Base-by-base conservation (phyloP, 164 flowering plant species). In the Umbilicus rupestris region DNA sequence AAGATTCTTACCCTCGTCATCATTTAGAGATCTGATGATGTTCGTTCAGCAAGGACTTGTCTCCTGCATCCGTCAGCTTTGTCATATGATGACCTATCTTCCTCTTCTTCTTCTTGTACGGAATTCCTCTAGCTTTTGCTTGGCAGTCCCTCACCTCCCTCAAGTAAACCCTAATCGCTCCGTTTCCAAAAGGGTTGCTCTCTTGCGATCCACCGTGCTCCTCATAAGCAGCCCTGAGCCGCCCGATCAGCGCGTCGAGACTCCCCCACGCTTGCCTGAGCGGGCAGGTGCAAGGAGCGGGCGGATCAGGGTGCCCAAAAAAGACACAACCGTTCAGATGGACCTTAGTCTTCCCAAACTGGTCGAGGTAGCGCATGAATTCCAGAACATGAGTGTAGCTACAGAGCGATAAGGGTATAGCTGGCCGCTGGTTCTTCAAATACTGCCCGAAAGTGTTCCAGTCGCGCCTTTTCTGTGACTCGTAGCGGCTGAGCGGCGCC, bases 361-460 rank as follows among this genome's bases (percentile, higher is more conserved):
- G 86, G 66, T 83, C 86, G 0, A 83, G 76, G 70, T 83, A 83
- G 47, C 83, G 63, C 3, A 83, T 78, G 66, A 83, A 83, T 1
- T 83, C 87, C 1, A 83, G 78, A 5, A 83, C 84, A 29, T 83
- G 82, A 77, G 71, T 78, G 68, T 69, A 76, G 70, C 71, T 78
- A 73, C 84, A 83, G 73, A 73, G 79, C 0, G 83, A 73, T 0
- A 81, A 50, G 3, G 78, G 29, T 10, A 81, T 80, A 9, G 87
- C 79, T 1, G 87, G 87, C 42, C 77, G 60, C 58, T 77, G 83
- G 62, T 83, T 83, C 75, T 70, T 79, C 71, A 83, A 55, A 71
- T 83, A 83, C 75, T 83, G 87, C 6, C 87, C 82, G 45, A 83
- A 83, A 22, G 84, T 80, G 78, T 83, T 83, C 86, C 86, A 83